A percentile compares a stretch with the other conserved stretches of the same genome.
phyloP scores from a whole-genome alignment of 805 yeast species.

The Zygotorulaspora sp. region DNA sequence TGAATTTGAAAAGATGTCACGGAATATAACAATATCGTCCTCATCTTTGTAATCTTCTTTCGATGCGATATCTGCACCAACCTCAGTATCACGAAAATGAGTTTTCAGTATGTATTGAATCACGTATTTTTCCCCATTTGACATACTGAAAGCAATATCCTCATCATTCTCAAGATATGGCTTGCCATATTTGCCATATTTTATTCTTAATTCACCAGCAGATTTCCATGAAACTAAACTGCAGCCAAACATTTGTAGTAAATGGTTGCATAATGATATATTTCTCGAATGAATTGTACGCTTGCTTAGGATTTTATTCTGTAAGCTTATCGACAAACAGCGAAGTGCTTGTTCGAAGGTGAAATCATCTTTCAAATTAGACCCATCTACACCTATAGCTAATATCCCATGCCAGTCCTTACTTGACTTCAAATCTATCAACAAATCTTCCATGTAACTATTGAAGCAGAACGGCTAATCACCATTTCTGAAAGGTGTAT shows the following conservation, averaged over 20 bases:
- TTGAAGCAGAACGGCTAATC: too few relatives aligned
- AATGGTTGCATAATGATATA: constrained; percentile 41
- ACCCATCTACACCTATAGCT: constrained; percentile 11
- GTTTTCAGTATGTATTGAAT: constrained; percentile 40
- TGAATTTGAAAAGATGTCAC: constrained; percentile 38
- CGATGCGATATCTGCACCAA: constrained; percentile 49
- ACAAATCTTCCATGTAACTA: constrained; percentile 10
- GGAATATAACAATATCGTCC: constrained; percentile 36
- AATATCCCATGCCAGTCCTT: constrained; percentile 7
- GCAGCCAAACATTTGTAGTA: constrained; percentile 45
- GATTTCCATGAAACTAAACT: constrained; percentile 22
- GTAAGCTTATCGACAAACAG: constrained; percentile 41
- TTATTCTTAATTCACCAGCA: constrained; percentile 25
- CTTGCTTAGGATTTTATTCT: constrained; percentile 39
- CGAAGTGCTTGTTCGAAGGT: constrained; percentile 50
- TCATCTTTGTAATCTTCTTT: constrained; percentile 26
- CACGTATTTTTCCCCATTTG: constrained; percentile 52
- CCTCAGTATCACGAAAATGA: constrained; percentile 19
- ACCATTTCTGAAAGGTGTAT: too few relatives aligned
- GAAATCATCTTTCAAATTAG: constrained; percentile 27
- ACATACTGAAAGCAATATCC: constrained; percentile 47
- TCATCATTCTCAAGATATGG: constrained; percentile 39
- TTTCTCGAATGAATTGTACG: constrained; percentile 36
- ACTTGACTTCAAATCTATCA: constrained; percentile 1
- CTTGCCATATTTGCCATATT: constrained; percentile 48